Base-by-base conservation (phyloP, 192 early-diverging fungal species). In the Rhizophlyctis rosea region DNA sequence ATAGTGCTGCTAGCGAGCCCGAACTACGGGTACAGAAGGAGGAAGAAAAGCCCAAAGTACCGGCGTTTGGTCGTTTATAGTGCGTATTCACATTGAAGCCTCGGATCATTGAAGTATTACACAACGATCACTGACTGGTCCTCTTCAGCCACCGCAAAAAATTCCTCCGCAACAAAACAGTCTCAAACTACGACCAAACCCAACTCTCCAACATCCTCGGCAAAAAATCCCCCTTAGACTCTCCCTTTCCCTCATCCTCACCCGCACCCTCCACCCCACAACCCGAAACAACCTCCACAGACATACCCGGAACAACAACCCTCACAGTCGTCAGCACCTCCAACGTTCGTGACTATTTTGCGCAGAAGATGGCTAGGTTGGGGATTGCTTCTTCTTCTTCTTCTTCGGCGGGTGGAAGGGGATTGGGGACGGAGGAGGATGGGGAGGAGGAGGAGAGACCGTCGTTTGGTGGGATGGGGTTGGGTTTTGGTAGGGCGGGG, bases 201-300 rank as follows among this genome's bases (percentile, higher is more conserved):
- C 60, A 62, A n/a, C 71, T 83, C 50, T 65, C 48, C 62, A 65
- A 66, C 59, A 83, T 83, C 53, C 54, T 83, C n/a, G 81, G 81
- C 9, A 70, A 70, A 13, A 77, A 57, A 50, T n/a, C n/a, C n/a
- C 54, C 58, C 13, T 54, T 68, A 33, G 63, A 58, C 4, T 4
- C 59, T n/a, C 52, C 64, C 7, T 53, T 59, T 9, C 34, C 47
- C 3, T 28, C 61, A 36, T 34, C 32, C 29, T 2, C 31, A n/a
- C 34, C 39, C 27, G 27, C 51, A 3, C 35, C 36, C 9, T 29
- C 25, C 23, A 25, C 27, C 13, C 7, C 23, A 23, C 25, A 49
- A 21, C 35, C 60, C 21, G 23, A 24, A 23, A 14, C 32, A 30
- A 24, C 32, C 52, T 3, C 30, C 34, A 16, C 16, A 28, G 7